Percentiles rank a stretch among this genome's conserved stretches.
Conservation (phyloP, 2,329 filamentous ascomycete species). For the Scleromitrula shiraiana region DNA sequence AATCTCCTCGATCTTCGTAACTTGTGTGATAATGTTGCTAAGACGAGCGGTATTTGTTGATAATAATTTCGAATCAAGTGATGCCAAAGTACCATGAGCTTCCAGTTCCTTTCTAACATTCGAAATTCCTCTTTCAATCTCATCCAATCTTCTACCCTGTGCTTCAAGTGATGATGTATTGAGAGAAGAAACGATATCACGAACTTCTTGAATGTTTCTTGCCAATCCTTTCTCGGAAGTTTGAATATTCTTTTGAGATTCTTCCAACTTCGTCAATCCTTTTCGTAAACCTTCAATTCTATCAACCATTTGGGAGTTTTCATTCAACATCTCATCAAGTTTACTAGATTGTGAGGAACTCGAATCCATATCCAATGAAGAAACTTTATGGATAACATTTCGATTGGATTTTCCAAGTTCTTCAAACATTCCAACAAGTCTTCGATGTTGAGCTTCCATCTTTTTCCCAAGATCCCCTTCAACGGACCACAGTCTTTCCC, state of each 20-base stretch:
- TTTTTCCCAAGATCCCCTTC: slow-evolving; percentile 20
- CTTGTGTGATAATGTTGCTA: slow-evolving; percentile 13
- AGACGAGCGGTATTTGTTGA: slow-evolving; percentile 15
- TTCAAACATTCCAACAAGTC: slow-evolving; percentile 15
- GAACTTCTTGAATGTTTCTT: slow-evolving; percentile 13
- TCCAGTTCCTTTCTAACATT: slow-evolving; percentile 17
- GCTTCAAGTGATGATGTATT: slow-evolving; percentile 15
- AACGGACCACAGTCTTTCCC: slow-evolving; percentile 16
- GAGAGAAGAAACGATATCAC: slow-evolving; percentile 14
- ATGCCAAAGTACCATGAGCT: slow-evolving; percentile 15
- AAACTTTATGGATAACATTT: slow-evolving; percentile 12
- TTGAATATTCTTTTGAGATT: slow-evolving; percentile 8
- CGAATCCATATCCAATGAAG: slow-evolving; percentile 11
- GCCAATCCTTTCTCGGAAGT: slow-evolving; percentile 13
- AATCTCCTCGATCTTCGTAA: slow-evolving; percentile 13
- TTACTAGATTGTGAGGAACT: slow-evolving; percentile 9
- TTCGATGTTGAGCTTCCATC: slow-evolving; percentile 17
- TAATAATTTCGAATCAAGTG: slow-evolving; percentile 18
- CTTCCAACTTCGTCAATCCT: slow-evolving; percentile 14
- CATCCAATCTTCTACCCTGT: slow-evolving; percentile 13
- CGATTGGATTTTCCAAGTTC: slow-evolving; percentile 16
- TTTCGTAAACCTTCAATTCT: slow-evolving; percentile 13
- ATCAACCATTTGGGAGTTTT: slow-evolving; percentile 12
- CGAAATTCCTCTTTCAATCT: slow-evolving; percentile 15
- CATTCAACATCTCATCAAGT: slow-evolving; percentile 12